Base-by-base conservation (phyloP, 495 filamentous ascomycete species). In the Lophium mytilinum region DNA sequence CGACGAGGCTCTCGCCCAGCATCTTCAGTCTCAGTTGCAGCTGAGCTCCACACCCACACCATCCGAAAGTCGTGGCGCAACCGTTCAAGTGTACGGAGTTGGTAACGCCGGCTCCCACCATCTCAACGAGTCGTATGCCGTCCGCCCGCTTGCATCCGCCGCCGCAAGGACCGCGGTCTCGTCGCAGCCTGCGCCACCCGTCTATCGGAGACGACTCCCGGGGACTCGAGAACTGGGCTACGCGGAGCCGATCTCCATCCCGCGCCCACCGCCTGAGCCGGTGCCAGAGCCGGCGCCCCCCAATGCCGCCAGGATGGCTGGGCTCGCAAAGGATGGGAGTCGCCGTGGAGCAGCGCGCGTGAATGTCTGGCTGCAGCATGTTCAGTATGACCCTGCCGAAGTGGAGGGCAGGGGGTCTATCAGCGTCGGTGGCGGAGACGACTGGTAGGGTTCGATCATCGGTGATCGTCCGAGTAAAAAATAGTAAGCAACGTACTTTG, bases 1-100 rank as follows among this genome's bases (percentile, higher is more conserved):
- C 8, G 83, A 87, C 63, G 81, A 80, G 53, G 77, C 76, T 19
- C 60, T 82, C 8, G 79, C 82, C 21, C 72, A 77, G 10, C 72
- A 77, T 15, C 68, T 86, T 34, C 80, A 83, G 55, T 69, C 71
- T 0, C 77, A 12, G 70, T 72, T 51, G 59, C 74, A 0, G 70
- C 73, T 50, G 68, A 66, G 39, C 69, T 71, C 43, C 8, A 55
- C 53, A 30, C 59, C 52, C 9, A 53, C 51, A 11, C 24, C 37
- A n/a, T 62, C 58, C 0, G 63, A 58, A 35, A 18, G 58, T 21
- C 48, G 52, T 34, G 52, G 56, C 30, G 48, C 51, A 4, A 18
- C 39, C 17, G 54, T 62, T 8, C 51, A 61, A n/a, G 59, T 65
- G 12, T 65, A 62, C 36, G 58, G 63, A 1, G 18, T 62, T 11